Percentiles rank a stretch among this genome's conserved stretches.
Conservation (phyloP, 2,329 filamentous ascomycete genomes). For the Beauveria australis region DNA sequence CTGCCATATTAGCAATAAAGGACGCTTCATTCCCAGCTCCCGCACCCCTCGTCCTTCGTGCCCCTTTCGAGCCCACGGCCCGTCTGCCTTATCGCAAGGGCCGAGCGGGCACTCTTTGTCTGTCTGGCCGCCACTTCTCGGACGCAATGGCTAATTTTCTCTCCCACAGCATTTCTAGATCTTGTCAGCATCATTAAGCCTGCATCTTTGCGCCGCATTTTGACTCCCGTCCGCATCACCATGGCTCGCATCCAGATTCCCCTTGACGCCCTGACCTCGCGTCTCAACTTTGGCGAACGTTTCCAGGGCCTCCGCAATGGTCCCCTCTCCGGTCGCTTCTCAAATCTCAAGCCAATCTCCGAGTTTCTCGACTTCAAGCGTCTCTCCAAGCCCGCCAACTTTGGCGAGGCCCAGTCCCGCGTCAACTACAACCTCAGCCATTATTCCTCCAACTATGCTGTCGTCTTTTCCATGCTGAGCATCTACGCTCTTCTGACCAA, state of each 20-base stretch:
- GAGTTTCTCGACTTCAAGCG: slow-evolving; percentile 97
- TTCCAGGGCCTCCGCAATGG: slow-evolving; percentile 77
- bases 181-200: background rate
- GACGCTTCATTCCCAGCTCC: background rate
- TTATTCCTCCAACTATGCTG: slow-evolving; percentile 97
- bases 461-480: slow-evolving; percentile 88
- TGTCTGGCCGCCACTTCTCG: background rate
- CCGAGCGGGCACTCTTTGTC: background rate
- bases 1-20: background rate
- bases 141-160: background rate
- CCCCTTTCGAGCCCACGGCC: background rate
- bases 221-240: slow-evolving; percentile 12
- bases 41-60: background rate
- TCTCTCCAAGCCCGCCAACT: slow-evolving; percentile 87
- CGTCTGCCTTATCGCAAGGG: background rate
- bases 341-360: slow-evolving; percentile 81
- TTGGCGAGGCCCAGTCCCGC: slow-evolving; percentile 79
- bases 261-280: slow-evolving; percentile 81
- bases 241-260: slow-evolving; percentile 93
- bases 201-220: slow-evolving; percentile 7
- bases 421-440: slow-evolving; percentile 96
- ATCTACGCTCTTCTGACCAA: slow-evolving; percentile 94
- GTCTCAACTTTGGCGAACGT: slow-evolving; percentile 77
- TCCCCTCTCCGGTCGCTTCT: slow-evolving; percentile 72
- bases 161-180: background rate